Conservation (phyloP, 1,284 basidiomycete genomes). For the Malassezia dermatis region DNA sequence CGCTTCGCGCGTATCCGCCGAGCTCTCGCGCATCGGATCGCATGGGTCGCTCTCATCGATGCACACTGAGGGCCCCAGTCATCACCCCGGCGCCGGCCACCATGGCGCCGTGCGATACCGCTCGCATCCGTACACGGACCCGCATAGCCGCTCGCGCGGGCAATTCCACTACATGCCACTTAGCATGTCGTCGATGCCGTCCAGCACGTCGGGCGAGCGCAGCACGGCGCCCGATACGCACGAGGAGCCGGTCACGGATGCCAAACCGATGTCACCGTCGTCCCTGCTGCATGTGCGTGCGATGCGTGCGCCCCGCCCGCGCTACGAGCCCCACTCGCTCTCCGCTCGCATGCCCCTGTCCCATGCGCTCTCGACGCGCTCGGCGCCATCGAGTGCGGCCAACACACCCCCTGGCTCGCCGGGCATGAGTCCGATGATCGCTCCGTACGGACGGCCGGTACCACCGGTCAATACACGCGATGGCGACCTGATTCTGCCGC, state of each 20-base stretch:
- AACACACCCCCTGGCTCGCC: conserved; percentile 21
- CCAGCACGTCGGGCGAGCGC: conserved; percentile 38
- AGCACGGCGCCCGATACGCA: conserved; percentile 32
- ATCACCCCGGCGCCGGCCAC: conserved; percentile 36
- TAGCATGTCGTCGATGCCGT: conserved; percentile 20
- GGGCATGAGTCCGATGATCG: background rate
- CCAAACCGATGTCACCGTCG: background rate
- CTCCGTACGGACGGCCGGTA: background rate
- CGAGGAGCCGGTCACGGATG: conserved; percentile 5
- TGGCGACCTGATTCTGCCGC: background rate
- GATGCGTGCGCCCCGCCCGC: background rate
- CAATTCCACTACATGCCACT: conserved; percentile 41
- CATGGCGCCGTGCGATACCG: conserved; percentile 43
- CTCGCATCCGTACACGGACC: conserved; percentile 35
- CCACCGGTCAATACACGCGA: background rate
- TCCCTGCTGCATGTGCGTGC: background rate
- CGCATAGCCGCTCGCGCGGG: conserved; percentile 23
- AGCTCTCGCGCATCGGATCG: conserved; percentile 23
- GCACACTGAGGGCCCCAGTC: conserved; percentile 34
- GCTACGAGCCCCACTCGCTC: background rate
- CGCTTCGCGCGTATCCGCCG: background rate
- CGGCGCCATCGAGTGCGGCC: conserved; percentile 19
- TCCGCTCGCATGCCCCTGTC: background rate
- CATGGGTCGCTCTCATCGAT: conserved; percentile 14
- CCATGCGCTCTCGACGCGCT: conserved; percentile 7